Percentiles rank a stretch among this genome's conserved stretches.
Evolutionary conservation across 352 stramenopile genomes (phyloP).

Genomic region (Globisporangium paddicum): DNA sequence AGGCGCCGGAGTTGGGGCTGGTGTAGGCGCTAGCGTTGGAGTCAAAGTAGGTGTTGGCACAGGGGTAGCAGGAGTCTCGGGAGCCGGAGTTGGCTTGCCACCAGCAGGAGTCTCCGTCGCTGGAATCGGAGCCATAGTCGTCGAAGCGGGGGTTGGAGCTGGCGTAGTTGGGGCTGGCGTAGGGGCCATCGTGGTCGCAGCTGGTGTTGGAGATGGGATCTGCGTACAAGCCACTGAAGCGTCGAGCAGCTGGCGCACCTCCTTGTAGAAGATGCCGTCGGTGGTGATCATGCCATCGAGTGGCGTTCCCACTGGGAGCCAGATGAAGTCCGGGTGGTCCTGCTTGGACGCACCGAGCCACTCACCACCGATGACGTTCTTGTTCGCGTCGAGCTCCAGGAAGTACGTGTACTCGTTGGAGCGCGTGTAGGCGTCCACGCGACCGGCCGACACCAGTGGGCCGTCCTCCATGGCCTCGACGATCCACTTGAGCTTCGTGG

Average conservation of each 20-base stretch:
- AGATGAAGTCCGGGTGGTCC: slow-evolving; percentile 16
- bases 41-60: background rate
- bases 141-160: slow-evolving; percentile 1
- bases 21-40: background rate
- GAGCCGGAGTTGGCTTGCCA: background rate
- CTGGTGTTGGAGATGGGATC: slow-evolving; percentile 5
- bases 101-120: background rate
- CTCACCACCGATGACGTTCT: slow-evolving; percentile 15
- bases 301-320: slow-evolving; percentile 10
- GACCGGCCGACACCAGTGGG: slow-evolving; percentile 4
- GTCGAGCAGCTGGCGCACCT: slow-evolving; percentile 10
- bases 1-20: background rate
- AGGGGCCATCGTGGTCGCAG: slow-evolving; percentile 5
- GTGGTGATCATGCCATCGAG: slow-evolving; percentile 2
- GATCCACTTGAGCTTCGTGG: slow-evolving; percentile 36
- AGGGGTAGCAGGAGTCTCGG: slow-evolving; percentile 7
- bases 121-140: background rate
- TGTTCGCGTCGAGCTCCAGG: slow-evolving; percentile 9
- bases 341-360: slow-evolving; percentile 5
- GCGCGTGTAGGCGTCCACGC: slow-evolving; percentile 1
- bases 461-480: slow-evolving; percentile 16
- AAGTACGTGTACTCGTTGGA: slow-evolving; percentile 15
- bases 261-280: slow-evolving; percentile 13
- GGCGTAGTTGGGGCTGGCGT: background rate
- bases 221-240: background rate